Percentiles rank a stretch among this genome's conserved stretches.
Evolutionary conservation across 1,284 basidiomycete species (phyloP).

Genomic region (Phaffia rhodozyma): DNA sequence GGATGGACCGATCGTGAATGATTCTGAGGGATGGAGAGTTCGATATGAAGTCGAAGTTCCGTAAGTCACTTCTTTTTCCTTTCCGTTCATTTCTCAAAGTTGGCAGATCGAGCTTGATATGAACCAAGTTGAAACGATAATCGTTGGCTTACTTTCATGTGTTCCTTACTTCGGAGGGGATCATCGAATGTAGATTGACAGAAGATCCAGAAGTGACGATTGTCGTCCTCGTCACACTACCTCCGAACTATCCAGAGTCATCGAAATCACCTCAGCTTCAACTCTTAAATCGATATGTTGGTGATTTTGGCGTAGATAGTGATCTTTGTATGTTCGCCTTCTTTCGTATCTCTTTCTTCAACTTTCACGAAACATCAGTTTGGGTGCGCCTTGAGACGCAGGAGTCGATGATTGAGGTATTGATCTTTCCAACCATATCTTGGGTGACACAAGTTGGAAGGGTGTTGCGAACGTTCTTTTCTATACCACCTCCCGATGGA

Average conservation of each 20-base stretch:
- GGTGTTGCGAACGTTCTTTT: constrained; percentile 12
- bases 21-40: constrained; percentile 30
- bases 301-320: constrained; percentile 59
- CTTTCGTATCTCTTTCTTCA: neutral
- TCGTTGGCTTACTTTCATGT: constrained; percentile 13
- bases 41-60: constrained; percentile 33
- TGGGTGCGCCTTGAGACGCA: constrained; percentile 29
- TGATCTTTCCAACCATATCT: neutral
- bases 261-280: constrained; percentile 63
- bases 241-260: constrained; percentile 54
- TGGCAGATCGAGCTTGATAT: too few species aligned
- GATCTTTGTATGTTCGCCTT: constrained; percentile 38
- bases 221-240: constrained; percentile 59
- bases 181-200: constrained; percentile 35
- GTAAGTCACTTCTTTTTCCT: constrained; percentile 19
- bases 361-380: constrained; percentile 26
- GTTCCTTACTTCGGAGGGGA: constrained; percentile 26
- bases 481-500: constrained; percentile 12
- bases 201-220: constrained; percentile 46
- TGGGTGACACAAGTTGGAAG: constrained; percentile 2
- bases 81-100: neutral
- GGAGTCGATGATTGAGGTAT: neutral
- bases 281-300: constrained; percentile 72
- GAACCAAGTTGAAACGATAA: neutral
- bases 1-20: constrained; percentile 3